Base-by-base conservation (phyloP, 306 rosid species). In the Dalbergia oliveri region DNA sequence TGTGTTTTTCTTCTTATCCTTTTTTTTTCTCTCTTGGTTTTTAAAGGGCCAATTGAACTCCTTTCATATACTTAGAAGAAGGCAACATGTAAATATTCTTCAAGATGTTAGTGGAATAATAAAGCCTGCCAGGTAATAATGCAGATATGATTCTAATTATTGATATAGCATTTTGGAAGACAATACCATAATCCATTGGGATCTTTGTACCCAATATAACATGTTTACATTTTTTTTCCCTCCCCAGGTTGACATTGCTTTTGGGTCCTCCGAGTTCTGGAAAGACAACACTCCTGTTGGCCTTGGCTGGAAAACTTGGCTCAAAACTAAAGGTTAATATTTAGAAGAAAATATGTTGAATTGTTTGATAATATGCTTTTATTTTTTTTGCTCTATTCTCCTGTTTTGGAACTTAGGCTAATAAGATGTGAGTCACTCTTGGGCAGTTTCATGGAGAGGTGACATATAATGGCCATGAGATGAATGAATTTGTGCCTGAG, bases 201-300 rank as follows among this genome's bases (percentile, higher is more conserved):
- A 71, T 13, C 23, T 44, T 26, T 4, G 39, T 5, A 50, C 51
- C 35, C 4, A 4, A 51, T n/a, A 18, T 66, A 54, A 73, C 76
- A 50, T 59, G 72, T 81, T 51, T 68, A 26, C 8, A 0, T 67
- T 75, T 79, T 11, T 14, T 56, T 21, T 21, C 23, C 23, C 19
- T 67, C 53, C 61, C 5, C 59, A 85, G 97, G 81, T 87, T 92
- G 92, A 92, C 97, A 56, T 86, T 92, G 72, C 97, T 92, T 72
- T 71, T 92, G 85, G 98, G 97, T 15, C 91, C 98, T 68, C 98
- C 97, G 50, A 87, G 93, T 57, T 89, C 97, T 18, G 97, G 98
- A 18, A 94, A 91, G 67, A 94, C 97, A 21, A 91, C 97, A 9
- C 68, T 94, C 35, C 69, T 94, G 18, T 50, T 89, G 53, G 89